Evolutionary conservation across 768 basidiomycete species (phyloP), one percentile per base, ranked within the genome.

Genomic region (Macrolepiota dolichaula): DNA sequence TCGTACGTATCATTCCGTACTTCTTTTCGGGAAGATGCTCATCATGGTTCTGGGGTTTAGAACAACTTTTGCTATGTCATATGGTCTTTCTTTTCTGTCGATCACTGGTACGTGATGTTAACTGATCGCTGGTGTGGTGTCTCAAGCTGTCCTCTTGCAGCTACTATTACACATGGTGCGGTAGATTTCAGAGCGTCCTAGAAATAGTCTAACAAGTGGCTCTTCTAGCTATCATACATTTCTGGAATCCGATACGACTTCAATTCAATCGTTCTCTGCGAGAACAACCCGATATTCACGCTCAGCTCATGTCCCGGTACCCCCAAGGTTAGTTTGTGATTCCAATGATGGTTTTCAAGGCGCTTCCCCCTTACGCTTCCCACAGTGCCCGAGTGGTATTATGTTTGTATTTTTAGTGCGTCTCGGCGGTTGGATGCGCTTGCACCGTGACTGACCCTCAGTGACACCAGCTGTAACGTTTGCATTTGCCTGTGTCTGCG

Each of bases 381-480:
- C 69, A 5, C 52, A 85, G 85, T 87, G 29, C 86, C 85, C 1
- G 81, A 84, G 50, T 87, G 81, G 82, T 86, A 85, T 76, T 89
- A 88, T 72, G 66, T 71, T 68, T 72, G 76, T 72, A 80, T 84
- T 69, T 78, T 77, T 67, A 72, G 79, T 77, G 57, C 13, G 74
- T 67, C 22, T 7, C 24, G 5, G 9, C 22, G 24, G 17, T 36
- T 25, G n/a, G 2, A 13, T 2, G 35, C 42, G 29, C n/a, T n/a
- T 17, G 44, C 1, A 5, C 55, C 36, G 22, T 25, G 17, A 44
- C 42, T 56, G 17, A 40, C 55, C 9, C 44, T 36, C 13, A 37
- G 19, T 57, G 24, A 22, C 44, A 2, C 50, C 55, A 79, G 81
- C 76, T 53, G 62, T 81, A 54, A 85, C 84, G 66, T 84, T 89